A percentile compares a stretch with the other conserved stretches of the same genome.
These are phyloP conservation scores for Gentiana dahurica DNA, from an alignment of 257 asterid species.

Conservation along the genomic window DNA sequence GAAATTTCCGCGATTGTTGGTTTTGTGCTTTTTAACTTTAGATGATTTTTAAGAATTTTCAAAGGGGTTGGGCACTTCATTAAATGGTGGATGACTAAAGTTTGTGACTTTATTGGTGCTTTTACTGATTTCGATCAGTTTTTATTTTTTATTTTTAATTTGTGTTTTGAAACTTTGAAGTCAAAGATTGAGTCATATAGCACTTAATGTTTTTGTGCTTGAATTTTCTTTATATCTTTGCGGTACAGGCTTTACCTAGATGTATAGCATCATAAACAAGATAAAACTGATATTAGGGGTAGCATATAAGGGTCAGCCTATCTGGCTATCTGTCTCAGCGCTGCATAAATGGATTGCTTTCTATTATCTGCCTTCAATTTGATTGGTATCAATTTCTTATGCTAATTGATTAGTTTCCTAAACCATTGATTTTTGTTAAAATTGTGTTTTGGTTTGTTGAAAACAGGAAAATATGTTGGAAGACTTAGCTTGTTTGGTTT, in stretches of 20 bases:
- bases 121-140: conserved; percentile 14
- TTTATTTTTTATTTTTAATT: conserved; percentile 6
- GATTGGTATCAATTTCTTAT: too few relatives aligned
- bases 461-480: conserved; percentile 61
- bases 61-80: conserved; percentile 3
- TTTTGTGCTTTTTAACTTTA: conserved; percentile 23
- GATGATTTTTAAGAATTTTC: conserved; percentile 14
- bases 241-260: conserved; percentile 6
- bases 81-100: background rate
- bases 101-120: conserved; percentile 7
- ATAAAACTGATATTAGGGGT: conserved; percentile 1
- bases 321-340: background rate
- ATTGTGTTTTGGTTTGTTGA: conserved; percentile 23
- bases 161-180: conserved; percentile 25
- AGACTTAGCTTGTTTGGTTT: conserved; percentile 56
- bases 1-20: conserved; percentile 10
- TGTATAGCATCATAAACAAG: background rate
- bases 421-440: background rate
- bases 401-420: background rate
- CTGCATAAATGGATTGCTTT: background rate
- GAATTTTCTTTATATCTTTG: conserved; percentile 2
- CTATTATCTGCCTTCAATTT: background rate
- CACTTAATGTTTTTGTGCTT: background rate
- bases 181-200: conserved; percentile 4
- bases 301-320: conserved; percentile 1